Evolutionary conservation across 78 protist species (phyloP).

Genomic region (Polysphondylium violaceum): DNA sequence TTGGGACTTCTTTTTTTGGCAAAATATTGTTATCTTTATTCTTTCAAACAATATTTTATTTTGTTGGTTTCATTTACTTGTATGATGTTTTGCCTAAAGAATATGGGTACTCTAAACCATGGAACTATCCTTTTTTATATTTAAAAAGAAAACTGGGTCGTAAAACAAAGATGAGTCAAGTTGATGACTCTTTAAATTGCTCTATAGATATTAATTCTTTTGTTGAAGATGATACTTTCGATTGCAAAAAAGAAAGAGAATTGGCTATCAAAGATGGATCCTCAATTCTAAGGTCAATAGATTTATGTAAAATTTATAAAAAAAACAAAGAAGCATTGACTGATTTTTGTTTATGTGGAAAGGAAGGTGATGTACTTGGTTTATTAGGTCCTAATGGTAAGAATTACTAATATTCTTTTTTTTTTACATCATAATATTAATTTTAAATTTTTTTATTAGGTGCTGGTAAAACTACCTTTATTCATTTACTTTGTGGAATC

Average conservation of each 20-base stretch:
- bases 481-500: slow-evolving; percentile 29
- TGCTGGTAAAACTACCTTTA: slow-evolving; percentile 48
- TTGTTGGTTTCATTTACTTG: background rate
- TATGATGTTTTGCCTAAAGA: slow-evolving; percentile 41
- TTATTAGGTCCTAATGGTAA: slow-evolving; percentile 24
- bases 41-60: slow-evolving; percentile 8
- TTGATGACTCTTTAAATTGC: too few relatives aligned
- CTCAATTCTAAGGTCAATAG: background rate
- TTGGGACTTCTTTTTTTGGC: slow-evolving; percentile 17
- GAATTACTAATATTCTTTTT: too few relatives aligned
- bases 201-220: too few relatives aligned
- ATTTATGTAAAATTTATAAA: slow-evolving; percentile 24
- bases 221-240: slow-evolving; percentile 40
- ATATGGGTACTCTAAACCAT: slow-evolving; percentile 10
- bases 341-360: slow-evolving; percentile 22
- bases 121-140: slow-evolving; percentile 21
- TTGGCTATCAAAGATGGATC: background rate
- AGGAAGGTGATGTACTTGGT: slow-evolving; percentile 31
- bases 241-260: slow-evolving; percentile 15
- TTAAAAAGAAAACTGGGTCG: background rate
- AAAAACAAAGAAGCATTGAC: slow-evolving; percentile 11
- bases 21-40: background rate
- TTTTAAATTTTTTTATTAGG: too few relatives aligned
- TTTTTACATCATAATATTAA: too few relatives aligned
- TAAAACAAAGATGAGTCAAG: background rate